A percentile compares a stretch with the other conserved stretches of the same genome.
Evolutionary conservation across 257 asterid genomes (phyloP).

Genomic region (Echium plantagineum): DNA sequence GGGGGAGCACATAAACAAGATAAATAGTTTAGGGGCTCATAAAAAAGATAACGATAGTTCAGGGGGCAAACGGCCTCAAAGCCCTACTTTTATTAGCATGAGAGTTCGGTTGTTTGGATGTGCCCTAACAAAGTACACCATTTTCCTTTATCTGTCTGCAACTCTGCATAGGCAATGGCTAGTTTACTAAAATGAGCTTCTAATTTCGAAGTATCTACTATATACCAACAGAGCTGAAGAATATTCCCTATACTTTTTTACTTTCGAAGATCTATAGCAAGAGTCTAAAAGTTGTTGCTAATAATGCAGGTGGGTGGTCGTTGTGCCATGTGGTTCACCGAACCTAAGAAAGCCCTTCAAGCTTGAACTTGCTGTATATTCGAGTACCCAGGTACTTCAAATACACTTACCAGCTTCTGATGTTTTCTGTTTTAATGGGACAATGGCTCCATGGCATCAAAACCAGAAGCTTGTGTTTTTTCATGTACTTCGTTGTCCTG

Average conservation of each 20-base stretch:
- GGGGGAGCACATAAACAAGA: too few species aligned
- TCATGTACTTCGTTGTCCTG: not conserved
- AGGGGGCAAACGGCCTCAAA: too few species aligned
- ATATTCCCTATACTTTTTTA: not conserved
- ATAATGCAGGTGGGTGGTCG: conserved; percentile 71
- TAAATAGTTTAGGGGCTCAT: too few species aligned
- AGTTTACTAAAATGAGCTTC: not conserved
- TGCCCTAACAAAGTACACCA: not conserved
- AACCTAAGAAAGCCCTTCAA: conserved; percentile 59
- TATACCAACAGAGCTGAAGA: not conserved
- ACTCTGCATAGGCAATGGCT: not conserved
- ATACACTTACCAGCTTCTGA: not conserved
- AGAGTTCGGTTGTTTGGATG: not conserved
- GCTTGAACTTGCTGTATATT: conserved; percentile 85
- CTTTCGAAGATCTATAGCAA: not conserved
- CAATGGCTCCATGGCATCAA: not conserved
- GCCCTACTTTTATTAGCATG: too few species aligned
- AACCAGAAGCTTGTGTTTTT: too few species aligned
- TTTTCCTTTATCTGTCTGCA: not conserved
- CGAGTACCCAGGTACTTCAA: conserved; percentile 44
- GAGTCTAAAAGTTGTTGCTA: conserved; percentile 2
- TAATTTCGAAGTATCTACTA: not conserved
- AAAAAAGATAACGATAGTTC: too few species aligned
- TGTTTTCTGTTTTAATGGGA: not conserved
- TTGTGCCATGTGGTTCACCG: conserved; percentile 77